A percentile compares a stretch with the other conserved stretches of the same genome.
These are phyloP conservation scores for Copromyces sp. DNA, from an alignment of 495 filamentous ascomycete species.

Conservation along the genomic window DNA sequence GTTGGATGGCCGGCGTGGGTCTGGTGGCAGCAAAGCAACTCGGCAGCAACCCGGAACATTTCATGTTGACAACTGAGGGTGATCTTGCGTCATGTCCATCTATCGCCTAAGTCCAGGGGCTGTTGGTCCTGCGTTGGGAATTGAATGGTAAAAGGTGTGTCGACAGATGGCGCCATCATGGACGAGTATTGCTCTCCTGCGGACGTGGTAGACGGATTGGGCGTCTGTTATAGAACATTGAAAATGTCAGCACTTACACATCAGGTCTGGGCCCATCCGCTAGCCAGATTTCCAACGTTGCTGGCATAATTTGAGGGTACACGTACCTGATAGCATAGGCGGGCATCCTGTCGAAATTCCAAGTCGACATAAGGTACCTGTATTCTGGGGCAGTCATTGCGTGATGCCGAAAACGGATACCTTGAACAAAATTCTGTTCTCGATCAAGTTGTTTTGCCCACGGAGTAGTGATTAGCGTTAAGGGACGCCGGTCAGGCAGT, in stretches of 20 bases:
- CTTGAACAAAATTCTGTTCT: not conserved
- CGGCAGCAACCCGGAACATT: not conserved
- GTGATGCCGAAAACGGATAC: not conserved
- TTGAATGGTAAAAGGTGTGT: not conserved
- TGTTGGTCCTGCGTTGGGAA: not conserved
- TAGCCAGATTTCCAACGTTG: not conserved
- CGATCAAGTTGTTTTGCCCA: not conserved
- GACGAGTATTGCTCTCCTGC: not conserved
- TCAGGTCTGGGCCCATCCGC: not conserved
- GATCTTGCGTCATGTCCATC: not conserved
- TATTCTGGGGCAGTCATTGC: not conserved
- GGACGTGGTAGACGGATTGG: not conserved
- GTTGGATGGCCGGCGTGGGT: not conserved
- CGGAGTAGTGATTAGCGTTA: not conserved
- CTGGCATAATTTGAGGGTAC: not conserved
- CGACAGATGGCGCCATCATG: not conserved
- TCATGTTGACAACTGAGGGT: not conserved
- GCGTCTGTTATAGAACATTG: not conserved
- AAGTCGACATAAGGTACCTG: not conserved
- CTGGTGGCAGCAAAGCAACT: fast-evolving
- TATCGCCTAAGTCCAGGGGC: not conserved
- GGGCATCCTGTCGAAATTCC: not conserved
- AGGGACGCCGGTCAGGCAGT: not conserved
- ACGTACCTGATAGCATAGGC: not conserved
- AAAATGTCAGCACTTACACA: not conserved